Evolutionary conservation across 345 rosid species (phyloP).

Genomic region (Salix dunnii): DNA sequence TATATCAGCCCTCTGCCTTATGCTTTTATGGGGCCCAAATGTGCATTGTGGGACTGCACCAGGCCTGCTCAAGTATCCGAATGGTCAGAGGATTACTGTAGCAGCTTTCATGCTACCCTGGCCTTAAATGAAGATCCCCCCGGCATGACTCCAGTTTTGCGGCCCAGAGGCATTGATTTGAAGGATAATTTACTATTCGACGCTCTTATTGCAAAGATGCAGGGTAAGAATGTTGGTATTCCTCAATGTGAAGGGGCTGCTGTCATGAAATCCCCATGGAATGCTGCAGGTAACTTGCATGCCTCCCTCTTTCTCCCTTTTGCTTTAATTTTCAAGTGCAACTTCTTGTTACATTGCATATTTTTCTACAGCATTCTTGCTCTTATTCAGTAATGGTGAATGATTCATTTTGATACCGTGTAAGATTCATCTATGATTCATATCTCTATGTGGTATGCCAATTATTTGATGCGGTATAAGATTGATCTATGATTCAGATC

Average conservation of each 20-base stretch:
- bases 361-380: neutral
- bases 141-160: constrained; percentile 61
- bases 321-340: neutral
- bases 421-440: neutral
- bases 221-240: constrained; percentile 80
- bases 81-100: constrained; percentile 61
- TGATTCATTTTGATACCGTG: neutral
- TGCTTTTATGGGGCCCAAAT: constrained; percentile 81
- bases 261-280: constrained; percentile 77
- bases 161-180: constrained; percentile 70
- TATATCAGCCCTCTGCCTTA: constrained; percentile 57
- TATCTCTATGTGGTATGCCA: neutral
- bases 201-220: constrained; percentile 60
- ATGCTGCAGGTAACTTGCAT: constrained; percentile 52
- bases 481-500: neutral
- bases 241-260: constrained; percentile 91
- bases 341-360: neutral
- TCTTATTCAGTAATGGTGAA: neutral
- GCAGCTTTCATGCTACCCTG: constrained; percentile 60
- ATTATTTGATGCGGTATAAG: neutral
- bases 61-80: constrained; percentile 75
- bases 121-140: constrained; percentile 62
- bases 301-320: neutral
- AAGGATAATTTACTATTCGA: constrained; percentile 63
- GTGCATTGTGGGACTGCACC: constrained; percentile 91